These are phyloP conservation scores for Tribonema minus DNA, from an alignment of 108 stramenopile species.

Conservation along the genomic window DNA sequence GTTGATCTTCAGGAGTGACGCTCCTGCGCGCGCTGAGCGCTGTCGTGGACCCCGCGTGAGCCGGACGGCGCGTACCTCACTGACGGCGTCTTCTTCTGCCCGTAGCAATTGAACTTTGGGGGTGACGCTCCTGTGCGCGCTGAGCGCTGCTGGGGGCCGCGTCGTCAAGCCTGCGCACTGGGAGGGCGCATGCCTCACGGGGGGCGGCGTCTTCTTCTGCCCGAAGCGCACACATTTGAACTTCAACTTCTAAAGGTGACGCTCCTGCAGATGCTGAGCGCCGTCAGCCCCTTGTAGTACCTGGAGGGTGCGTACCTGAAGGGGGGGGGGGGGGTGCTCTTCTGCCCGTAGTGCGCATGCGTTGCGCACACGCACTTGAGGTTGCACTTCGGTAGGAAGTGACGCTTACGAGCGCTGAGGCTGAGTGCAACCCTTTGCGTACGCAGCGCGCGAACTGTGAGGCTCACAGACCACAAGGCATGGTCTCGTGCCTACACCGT, in stretches of 20 bases:
- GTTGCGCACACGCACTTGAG: no score
- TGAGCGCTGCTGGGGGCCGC: slow-evolving; percentile 44
- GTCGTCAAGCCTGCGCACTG: slow-evolving; percentile 25
- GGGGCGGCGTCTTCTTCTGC: slow-evolving; percentile 26
- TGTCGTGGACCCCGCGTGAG: slow-evolving; percentile 5
- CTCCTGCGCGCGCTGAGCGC: slow-evolving; percentile 23
- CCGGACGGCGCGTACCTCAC: slow-evolving; percentile 46
- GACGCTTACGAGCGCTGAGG: no score
- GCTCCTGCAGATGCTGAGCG: slow-evolving; percentile 12
- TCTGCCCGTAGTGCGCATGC: no score
- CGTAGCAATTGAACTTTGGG: no score
- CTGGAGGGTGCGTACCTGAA: slow-evolving; percentile 44
- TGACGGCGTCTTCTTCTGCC: slow-evolving; percentile 24
- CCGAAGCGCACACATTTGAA: background rate
- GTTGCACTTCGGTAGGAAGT: no score
- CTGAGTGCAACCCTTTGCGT: no score
- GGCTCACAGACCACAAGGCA: no score
- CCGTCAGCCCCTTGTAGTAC: slow-evolving; percentile 11
- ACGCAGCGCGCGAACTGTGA: no score
- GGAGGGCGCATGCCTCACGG: slow-evolving; percentile 47
- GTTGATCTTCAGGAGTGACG: background rate
- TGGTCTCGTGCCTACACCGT: no score
- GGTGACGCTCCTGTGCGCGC: slow-evolving; percentile 14
- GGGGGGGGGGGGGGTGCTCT: slow-evolving; percentile 26
- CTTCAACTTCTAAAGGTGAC: background rate